Evolutionary conservation across 192 early-diverging fungal species (phyloP), one percentile per base, ranked within the genome.

Genomic region (Kappamyces sp.): DNA sequence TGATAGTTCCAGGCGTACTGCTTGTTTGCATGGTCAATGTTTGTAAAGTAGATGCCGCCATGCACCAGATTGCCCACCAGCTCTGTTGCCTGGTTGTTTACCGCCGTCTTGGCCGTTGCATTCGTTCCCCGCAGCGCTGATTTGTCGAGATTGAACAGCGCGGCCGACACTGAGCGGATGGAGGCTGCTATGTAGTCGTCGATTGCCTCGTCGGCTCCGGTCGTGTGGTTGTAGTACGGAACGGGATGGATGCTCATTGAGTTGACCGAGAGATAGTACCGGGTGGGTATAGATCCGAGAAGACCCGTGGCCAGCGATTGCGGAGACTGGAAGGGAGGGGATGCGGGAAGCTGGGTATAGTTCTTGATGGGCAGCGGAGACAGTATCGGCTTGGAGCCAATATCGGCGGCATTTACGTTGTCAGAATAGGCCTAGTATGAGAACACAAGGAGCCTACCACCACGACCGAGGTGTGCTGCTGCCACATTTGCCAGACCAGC

Each of bases 11-110:
- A 62, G 3, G 39, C 47, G 60, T 65, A 72, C 10, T 60, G 15
- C 47, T 55, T 65, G 6, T 82, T 85, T 1, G 66, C 34, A 37
- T 68, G 49, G 63, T 87, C 75, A 40, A 83, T 68, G 40, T 63
- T 46, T 41, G 73, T 62, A 60, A 86, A 80, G 42, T 77, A 43
- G 35, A 86, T 60, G 9, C 73, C 78, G 31, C 82, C 84, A 47
- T 72, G 74, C 10, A 84, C 85, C 62, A 87, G 53, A 49, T 72
- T 51, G 12, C 65, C 60, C 35, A 81, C 61, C 5, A 83, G 49
- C 0, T 40, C 7, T 1, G 74, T 64, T 4, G 57, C 68, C 3
- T 70, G 46, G 3, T 49, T 13, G 12, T 47, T 48, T 1, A 62
- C 39, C n/a, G 60, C 60, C 5, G 41, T 47, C 38, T 40, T 43